These are phyloP conservation scores for Penicillium arizonense DNA, from an alignment of 495 filamentous ascomycete species.

Conservation along the genomic window DNA sequence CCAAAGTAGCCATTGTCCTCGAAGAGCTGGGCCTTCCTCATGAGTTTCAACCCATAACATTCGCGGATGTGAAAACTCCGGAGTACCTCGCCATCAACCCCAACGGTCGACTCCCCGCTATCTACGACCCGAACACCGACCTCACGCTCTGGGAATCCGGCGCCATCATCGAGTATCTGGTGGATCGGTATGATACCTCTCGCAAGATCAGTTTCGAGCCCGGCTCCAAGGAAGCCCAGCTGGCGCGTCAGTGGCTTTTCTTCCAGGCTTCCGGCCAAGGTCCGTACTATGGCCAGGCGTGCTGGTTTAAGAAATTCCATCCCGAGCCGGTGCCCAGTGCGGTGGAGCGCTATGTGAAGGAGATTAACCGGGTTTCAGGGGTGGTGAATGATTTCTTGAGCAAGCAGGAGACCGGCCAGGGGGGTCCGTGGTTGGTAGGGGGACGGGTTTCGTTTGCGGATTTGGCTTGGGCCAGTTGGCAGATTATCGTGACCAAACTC, in stretches of 20 bases:
- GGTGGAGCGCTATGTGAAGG: conserved; percentile 52
- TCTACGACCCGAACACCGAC: conserved; percentile 61
- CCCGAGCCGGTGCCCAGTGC: conserved; percentile 49
- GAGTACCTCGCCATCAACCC: conserved; percentile 54
- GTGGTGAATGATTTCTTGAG: conserved; percentile 21
- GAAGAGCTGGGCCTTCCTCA: conserved; percentile 55
- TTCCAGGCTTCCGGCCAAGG: conserved; percentile 61
- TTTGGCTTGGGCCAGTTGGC: too few species aligned
- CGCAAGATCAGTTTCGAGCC: neutral
- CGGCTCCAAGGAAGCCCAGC: conserved; percentile 40
- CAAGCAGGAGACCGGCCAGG: too few species aligned
- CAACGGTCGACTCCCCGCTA: conserved; percentile 57
- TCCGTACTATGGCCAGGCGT: conserved; percentile 53
- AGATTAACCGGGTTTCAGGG: conserved; percentile 49
- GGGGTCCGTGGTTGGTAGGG: too few species aligned
- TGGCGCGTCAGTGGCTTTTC: conserved; percentile 39
- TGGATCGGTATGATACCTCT: neutral
- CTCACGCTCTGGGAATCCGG: conserved; percentile 55
- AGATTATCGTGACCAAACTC: too few species aligned
- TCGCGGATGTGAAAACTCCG: conserved; percentile 49
- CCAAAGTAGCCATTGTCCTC: conserved; percentile 56
- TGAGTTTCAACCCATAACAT: conserved; percentile 33
- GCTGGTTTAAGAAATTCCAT: conserved; percentile 49
- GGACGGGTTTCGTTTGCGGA: too few species aligned
- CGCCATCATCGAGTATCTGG: neutral